Base-by-base conservation (phyloP, 1,284 basidiomycete species). In the Papiliotrema laurentii region DNA sequence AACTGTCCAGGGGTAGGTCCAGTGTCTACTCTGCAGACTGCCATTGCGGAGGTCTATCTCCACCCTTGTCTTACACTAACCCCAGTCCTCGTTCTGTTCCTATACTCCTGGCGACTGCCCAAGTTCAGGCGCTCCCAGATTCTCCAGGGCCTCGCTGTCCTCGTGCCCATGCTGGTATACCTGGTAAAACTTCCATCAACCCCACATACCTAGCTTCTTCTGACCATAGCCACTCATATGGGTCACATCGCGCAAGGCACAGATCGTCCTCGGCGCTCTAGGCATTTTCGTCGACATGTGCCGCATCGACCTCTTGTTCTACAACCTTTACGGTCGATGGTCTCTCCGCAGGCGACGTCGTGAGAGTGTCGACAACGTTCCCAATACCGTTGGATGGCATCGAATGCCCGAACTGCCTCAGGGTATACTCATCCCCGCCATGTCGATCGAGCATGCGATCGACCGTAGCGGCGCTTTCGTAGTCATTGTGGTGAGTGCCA, bases 361-460 rank as follows among this genome's bases (percentile, higher is more conserved):
- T 13, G 46, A 51, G 28, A 40, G 30, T 19, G 21, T 16, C 26
- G 28, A 16, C 18, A 11, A 22, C 4, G 38, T 16, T 21, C 41
- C 16, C 3, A 34, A 43, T 21, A 31, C 36, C 14, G 24, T 49
- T 5, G 28, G 33, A n/a, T 55, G 45, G 55, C 47, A 54, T n/a
- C 42, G 27, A 9, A 61, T 66, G 54, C 56, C 53, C 6, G 28
- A 19, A 7, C 34, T 61, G 39, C 54, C 50, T 10, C 31, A 43
- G 10, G 45, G 49, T 10, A 37, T 61, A 24, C 34, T 47, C 9
- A 55, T 68, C 5, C 65, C 66, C 27, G 73, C 72, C 1, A 68
- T 73, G 53, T 74, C 75, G 46, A 75, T 75, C 40, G 73, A 75
- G 49, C 75, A 76, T 58, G 64, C 64, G n/a, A 64, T 75, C 21